Conservation (phyloP, 176 grass and related monocot species). For the Musa acuminata region DNA sequence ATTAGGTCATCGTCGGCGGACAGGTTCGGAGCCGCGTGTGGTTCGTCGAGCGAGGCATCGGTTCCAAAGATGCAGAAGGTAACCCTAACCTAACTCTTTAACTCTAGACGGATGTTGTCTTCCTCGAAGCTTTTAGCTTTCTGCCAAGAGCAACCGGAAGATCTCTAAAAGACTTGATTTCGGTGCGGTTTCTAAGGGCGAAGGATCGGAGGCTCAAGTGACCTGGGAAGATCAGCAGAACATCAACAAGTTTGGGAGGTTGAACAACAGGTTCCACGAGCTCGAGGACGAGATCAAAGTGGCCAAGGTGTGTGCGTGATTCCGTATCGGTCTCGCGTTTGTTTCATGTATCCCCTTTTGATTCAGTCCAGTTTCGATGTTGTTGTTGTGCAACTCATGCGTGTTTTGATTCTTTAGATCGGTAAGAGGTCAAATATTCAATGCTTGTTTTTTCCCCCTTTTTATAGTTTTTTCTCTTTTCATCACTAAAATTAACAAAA, state of each 20-base stretch:
- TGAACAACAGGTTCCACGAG: conserved; percentile 94
- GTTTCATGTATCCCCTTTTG: not conserved
- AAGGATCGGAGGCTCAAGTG: conserved; percentile 85
- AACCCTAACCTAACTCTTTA: not conserved
- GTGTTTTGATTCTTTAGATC: not conserved
- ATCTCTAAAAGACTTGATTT: not conserved
- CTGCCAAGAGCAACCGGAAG: not conserved
- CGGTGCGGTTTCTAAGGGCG: conserved; percentile 37
- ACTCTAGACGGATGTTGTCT: not conserved
- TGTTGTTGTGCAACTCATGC: not conserved
- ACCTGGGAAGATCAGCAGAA: conserved; percentile 99
- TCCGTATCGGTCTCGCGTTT: not conserved
- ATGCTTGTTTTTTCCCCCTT: not conserved
- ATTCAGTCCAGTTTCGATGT: not conserved
- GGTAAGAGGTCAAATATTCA: not conserved
- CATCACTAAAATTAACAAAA: not conserved
- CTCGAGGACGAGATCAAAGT: conserved; percentile 85
- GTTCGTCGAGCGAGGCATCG: not conserved
- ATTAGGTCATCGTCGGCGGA: no score
- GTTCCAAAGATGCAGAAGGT: conserved; percentile 3
- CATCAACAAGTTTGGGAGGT: conserved; percentile 87
- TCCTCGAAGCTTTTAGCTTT: not conserved
- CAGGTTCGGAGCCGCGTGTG: no score
- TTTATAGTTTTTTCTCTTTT: not conserved
- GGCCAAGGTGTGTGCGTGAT: conserved; percentile 49